Base-by-base conservation (phyloP, 306 rosid species). In the Adenanthera pavonina region DNA sequence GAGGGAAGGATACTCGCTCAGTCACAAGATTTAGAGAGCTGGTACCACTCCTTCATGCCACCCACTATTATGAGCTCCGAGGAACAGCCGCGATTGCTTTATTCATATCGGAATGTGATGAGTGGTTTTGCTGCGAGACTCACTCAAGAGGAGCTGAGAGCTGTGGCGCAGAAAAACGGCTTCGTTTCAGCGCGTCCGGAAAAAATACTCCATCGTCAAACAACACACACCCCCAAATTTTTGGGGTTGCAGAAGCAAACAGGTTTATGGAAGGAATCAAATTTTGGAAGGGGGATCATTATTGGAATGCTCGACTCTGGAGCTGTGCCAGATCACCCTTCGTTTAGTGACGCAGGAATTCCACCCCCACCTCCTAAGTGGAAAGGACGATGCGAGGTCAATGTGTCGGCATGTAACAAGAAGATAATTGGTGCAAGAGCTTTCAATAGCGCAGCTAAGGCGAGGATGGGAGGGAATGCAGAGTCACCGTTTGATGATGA, bases 251-350 rank as follows among this genome's bases (percentile, higher is more conserved):
- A 72, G 54, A 81, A 78, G 69, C 76, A 67, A 40, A n/a, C 14
- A 3, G 98, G 98, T 57, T 6, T 89, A 0, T 94, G 94, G 97
- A 82, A 89, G 19, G 87, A 78, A 13, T 84, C 98, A 2, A 90
- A 87, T 30, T 81, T 84, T 17, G 97, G 98, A 16, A 78, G 84
- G 75, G 97, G 97, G 5, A 81, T 92, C 67, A 92, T 90, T 17
- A 77, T 94, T 41, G 98, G 98, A 56, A 75, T 94, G 49, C 14
- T 94, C 49, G 98, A 94, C 72, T 65, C 94, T 3, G 98, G 97
- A 20, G 84, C 88, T 52, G 35, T 59, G 8, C 92, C 91, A 1
- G 70, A 16, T 33, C 97, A 92, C 66, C 95, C 97, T 30, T 92
- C 95, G 5, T 92, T 94, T 69, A 70, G 47, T 5, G 97, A 87